Evolutionary conservation across 495 filamentous ascomycete species (phyloP).

Genomic region (Penicillium canescens): DNA sequence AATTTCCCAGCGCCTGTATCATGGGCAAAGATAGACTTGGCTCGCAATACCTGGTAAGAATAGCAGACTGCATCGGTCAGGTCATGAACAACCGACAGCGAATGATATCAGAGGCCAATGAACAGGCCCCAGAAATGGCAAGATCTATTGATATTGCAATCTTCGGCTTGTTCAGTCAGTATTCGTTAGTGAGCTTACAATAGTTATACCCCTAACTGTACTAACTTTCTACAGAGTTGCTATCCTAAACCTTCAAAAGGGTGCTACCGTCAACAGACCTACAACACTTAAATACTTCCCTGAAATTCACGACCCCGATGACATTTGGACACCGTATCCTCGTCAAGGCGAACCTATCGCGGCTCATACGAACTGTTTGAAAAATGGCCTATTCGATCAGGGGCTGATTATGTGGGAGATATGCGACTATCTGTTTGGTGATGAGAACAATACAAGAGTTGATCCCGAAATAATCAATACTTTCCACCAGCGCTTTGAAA

Average conservation of each 20-base stretch:
- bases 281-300: neutral
- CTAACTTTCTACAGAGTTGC: slow-evolving; percentile 1
- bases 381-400: slow-evolving; percentile 5
- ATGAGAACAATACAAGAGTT: slow-evolving; percentile 1
- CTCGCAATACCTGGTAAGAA: slow-evolving; percentile 12
- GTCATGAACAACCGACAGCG: neutral
- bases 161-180: slow-evolving; percentile 4
- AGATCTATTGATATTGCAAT: slow-evolving; percentile 2
- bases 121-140: slow-evolving; percentile 1
- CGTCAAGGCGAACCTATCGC: neutral
- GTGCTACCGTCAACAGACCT: slow-evolving; percentile 8
- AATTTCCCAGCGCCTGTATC: slow-evolving; percentile 3
- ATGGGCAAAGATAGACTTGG: slow-evolving; percentile 20
- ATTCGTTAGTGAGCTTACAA: neutral
- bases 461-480: neutral
- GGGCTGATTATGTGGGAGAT: slow-evolving; percentile 12
- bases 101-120: slow-evolving; percentile 6
- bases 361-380: slow-evolving; percentile 16
- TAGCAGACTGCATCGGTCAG: slow-evolving; percentile 4
- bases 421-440: slow-evolving; percentile 10
- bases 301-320: slow-evolving; percentile 8
- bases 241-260: slow-evolving; percentile 11
- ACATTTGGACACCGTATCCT: slow-evolving; percentile 21
- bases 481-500: slow-evolving; percentile 7
- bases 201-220: neutral